These are phyloP conservation scores for Aureobasidium sp. DNA, from an alignment of 2,329 filamentous ascomycete genomes.

Conservation along the genomic window DNA sequence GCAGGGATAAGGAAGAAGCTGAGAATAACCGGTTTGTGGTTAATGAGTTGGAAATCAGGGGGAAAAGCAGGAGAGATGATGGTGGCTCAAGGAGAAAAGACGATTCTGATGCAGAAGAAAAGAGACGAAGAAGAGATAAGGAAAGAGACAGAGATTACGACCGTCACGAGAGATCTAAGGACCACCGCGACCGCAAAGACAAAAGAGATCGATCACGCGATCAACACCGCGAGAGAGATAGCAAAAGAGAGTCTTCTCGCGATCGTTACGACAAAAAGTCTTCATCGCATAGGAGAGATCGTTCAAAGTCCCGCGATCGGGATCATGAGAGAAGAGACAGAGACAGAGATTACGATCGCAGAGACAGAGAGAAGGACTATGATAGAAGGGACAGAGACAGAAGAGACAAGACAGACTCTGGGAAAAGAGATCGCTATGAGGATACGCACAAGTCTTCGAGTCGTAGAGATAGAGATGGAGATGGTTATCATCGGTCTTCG, in stretches of 20 bases:
- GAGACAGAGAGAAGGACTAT: too few species aligned
- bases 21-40: not conserved
- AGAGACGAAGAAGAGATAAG: not conserved
- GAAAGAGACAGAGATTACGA: not conserved
- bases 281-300: too few species aligned
- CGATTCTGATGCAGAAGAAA: not conserved
- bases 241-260: not conserved
- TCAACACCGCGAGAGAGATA: not conserved
- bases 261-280: not conserved
- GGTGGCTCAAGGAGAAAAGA: not conserved
- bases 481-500: not conserved
- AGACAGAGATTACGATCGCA: not conserved
- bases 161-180: not conserved
- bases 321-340: not conserved
- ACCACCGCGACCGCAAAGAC: not conserved
- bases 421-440: too few species aligned
- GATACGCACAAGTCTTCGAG: not conserved
- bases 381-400: too few species aligned
- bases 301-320: too few species aligned
- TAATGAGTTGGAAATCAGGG: not conserved
- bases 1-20: conserved; percentile 9
- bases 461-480: not conserved
- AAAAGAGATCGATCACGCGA: not conserved
- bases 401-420: too few species aligned
- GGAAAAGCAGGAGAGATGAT: not conserved